Base-by-base conservation (phyloP, 352 stramenopile genomes). In the Pythium scleroteichum region DNA sequence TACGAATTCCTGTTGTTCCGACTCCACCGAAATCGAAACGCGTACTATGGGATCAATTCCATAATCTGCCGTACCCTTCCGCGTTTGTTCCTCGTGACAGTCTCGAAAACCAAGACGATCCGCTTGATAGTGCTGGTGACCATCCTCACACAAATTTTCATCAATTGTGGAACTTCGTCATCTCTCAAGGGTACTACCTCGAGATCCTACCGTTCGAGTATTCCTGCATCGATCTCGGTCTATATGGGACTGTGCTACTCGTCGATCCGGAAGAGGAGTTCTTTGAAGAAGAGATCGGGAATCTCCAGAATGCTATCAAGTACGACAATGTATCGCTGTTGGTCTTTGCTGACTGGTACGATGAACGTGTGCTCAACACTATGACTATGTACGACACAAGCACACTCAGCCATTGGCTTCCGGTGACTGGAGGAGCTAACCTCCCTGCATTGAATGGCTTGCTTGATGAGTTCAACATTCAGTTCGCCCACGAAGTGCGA, bases 1-100 rank as follows among this genome's bases (percentile, higher is more conserved):
- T 91, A 45, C 62, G 50, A 5, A 70, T 91, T 20, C 71, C 68
- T 9, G 59, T 92, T 8, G 61, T 88, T 19, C 78, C 75, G 12
- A 81, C 72, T 17, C 82, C 82, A 6, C 65, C 61, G 17, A 61
- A 75, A 13, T 53, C 66, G 2, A 83, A 78, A 35, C 71, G 77
- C 7, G 79, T 97, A 29, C 62, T 97, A 1, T 96, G 88, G 87
- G 87, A 97, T 53, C 84, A 94, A 60, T 95, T 93, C 61, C 86
- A 93, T 46, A 96, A 91, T 54, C 81, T 97, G 46, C 75, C 82
- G 14, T 97, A 97, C 49, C 88, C 88, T 7, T 90, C 87, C 0
- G 81, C 75, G 7, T 97, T 91, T 58, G 70, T 92, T 1, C 85
- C 87, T 10, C 71, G 80, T 23, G 88, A 97, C 62, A 87, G 86